Conservation (phyloP, 768 basidiomycete species). For the Lactifluus piperatus region DNA sequence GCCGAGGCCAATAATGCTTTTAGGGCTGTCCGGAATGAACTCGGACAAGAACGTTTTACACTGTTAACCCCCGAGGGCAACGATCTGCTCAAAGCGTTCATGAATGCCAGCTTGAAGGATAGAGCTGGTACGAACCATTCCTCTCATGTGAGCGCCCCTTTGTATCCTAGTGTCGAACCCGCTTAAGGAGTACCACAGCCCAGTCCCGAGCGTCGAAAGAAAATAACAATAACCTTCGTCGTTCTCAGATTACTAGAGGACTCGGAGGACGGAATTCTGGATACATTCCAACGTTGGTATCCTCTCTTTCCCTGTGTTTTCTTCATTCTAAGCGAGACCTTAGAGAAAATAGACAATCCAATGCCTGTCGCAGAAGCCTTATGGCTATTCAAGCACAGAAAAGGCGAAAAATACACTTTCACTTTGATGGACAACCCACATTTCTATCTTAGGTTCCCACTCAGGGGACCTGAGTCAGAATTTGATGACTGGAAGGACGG, state of each 20-base stretch:
- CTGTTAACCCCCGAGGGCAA: not conserved
- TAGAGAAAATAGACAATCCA: not conserved
- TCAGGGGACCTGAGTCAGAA: not conserved
- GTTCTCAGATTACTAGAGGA: not conserved
- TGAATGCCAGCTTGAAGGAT: not conserved
- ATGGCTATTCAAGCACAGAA: not conserved
- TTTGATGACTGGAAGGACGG: too few species aligned
- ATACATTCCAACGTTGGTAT: not conserved
- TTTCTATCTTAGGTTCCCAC: not conserved
- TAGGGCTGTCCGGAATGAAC: not conserved
- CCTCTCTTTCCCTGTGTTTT: not conserved
- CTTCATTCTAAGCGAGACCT: not conserved
- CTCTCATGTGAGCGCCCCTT: not conserved
- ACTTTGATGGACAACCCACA: not conserved
- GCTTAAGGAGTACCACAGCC: not conserved
- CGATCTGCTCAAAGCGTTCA: not conserved
- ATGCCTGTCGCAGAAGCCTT: not conserved
- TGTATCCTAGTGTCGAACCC: not conserved
- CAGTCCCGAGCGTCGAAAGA: not conserved
- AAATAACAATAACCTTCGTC: slow-evolving; percentile 1
- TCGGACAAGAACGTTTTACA: not conserved
- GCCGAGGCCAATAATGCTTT: not conserved
- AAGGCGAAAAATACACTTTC: not conserved
- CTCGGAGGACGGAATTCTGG: not conserved
- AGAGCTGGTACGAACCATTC: not conserved